Base-by-base conservation (phyloP, 805 yeast species). In the Pichia membranifaciens region DNA sequence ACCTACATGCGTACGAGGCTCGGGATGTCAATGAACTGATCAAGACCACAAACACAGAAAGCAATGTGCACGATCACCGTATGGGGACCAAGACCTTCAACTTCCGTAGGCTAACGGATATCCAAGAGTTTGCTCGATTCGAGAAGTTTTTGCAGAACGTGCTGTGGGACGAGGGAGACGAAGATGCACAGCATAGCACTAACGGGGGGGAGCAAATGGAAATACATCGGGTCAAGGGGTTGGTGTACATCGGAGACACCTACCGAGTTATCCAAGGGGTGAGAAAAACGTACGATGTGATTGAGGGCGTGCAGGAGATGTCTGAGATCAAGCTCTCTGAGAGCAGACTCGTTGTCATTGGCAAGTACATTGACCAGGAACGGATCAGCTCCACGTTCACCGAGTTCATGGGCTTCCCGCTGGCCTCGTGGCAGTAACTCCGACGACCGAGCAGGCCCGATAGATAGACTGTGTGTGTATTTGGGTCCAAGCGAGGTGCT, bases 231-330 rank as follows among this genome's bases (percentile, higher is more conserved):
- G 69, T 84, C 2, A 93, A 93, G 61, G 98, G 96, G 1, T 63
- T 87, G 9, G 53, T 89, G 7, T 74, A 81, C 51, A 59, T 64
- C 7, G 62, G 60, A 2, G 58, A 64, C 3, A 37, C 29, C 0
- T 79, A 74, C 20, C 73, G 76, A 53, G 85, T 89, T 7, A 67
- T 93, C 10, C 99, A 93, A 62, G 98, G 95, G 12, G 99, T 93
- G 0, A 73, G 98, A 50, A 93, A 89, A 47, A 88, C 96, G 0
- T 93, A 88, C 64, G 99, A 93, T 52, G 70, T 87, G 3, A 72
- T 82, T 4, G 80, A 76, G 4, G 67, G 64, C 1, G 21, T n/a
- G 3, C 54, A 54, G 13, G 44, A 51, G 12, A 22, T 48, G 1
- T 44, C 44, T 6, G 56, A 54, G 1, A 22, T 59, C 20, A 44